A percentile compares a stretch with the other conserved stretches of the same genome.
Conservation (phyloP, 163 green algal genomes). For the Coccomyxa subellipsoidea region DNA sequence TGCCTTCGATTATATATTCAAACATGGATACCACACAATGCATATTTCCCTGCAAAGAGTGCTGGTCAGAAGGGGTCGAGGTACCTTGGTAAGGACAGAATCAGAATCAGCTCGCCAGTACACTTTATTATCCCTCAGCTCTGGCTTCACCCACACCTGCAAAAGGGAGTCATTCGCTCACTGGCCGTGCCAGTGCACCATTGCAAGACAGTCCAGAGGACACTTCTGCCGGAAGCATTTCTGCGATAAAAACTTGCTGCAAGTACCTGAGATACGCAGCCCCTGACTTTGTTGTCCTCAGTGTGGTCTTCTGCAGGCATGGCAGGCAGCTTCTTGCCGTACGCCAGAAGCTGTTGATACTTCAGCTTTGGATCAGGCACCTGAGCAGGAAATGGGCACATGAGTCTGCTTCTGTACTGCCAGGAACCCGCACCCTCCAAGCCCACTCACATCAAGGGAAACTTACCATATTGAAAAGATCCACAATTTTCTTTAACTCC, state of each 20-base stretch:
- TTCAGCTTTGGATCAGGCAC: slow-evolving; percentile 43
- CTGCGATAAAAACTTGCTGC: too few relatives aligned
- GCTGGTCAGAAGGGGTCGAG: too few relatives aligned
- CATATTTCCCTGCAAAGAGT: too few relatives aligned
- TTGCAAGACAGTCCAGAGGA: too few relatives aligned
- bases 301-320: slow-evolving; percentile 71
- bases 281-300: slow-evolving; percentile 93
- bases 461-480: slow-evolving; percentile 14
- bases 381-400: slow-evolving; percentile 5
- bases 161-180: too few relatives aligned
- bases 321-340: slow-evolving; percentile 83
- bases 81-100: slow-evolving; percentile 94
- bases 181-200: too few relatives aligned
- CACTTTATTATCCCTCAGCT: slow-evolving; percentile 67
- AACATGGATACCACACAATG: too few relatives aligned
- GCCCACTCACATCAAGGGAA: not conserved
- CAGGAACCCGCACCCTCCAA: too few relatives aligned
- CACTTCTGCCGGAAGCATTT: too few relatives aligned
- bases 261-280: slow-evolving; percentile 86
- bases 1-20: too few relatives aligned
- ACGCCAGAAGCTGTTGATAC: slow-evolving; percentile 99
- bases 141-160: slow-evolving; percentile 92
- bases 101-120: slow-evolving; percentile 94
- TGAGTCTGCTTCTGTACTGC: too few relatives aligned
- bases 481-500: slow-evolving; percentile 16